phyloP scores from a whole-genome alignment of 2,329 filamentous ascomycete genomes.

The Dactylellina sp. region DNA sequence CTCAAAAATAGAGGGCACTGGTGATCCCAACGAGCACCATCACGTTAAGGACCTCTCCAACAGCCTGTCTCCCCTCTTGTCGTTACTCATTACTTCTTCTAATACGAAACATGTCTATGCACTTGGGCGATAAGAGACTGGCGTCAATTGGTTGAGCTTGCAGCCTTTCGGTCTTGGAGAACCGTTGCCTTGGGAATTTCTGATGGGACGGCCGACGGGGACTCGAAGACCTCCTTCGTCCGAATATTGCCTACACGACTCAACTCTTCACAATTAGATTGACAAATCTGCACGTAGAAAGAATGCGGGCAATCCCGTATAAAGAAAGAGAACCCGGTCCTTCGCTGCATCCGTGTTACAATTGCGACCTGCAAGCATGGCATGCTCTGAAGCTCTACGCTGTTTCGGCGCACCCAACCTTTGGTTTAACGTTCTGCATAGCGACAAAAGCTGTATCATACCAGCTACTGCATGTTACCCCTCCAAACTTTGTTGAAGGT shows the following conservation, averaged over 20 bases:
- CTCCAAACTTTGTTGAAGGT: slow-evolving; percentile 34
- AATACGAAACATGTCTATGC: slow-evolving; percentile 45
- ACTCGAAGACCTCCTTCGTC: slow-evolving; percentile 35
- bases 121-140: slow-evolving; percentile 45
- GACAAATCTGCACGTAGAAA: slow-evolving; percentile 7
- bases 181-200: slow-evolving; percentile 32
- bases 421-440: slow-evolving; percentile 23
- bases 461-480: slow-evolving; percentile 37
- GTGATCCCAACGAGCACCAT: not conserved
- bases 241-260: slow-evolving; percentile 37
- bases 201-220: slow-evolving; percentile 10
- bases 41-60: not conserved
- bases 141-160: slow-evolving; percentile 40
- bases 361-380: slow-evolving; percentile 40
- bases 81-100: slow-evolving; percentile 53
- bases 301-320: slow-evolving; percentile 34
- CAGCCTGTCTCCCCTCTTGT: slow-evolving; percentile 15
- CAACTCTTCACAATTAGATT: too few species aligned
- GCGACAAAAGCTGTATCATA: slow-evolving; percentile 21
- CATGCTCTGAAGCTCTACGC: slow-evolving; percentile 15
- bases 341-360: slow-evolving; percentile 27
- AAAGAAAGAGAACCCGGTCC: slow-evolving; percentile 23
- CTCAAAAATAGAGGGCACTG: too few species aligned
- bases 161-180: slow-evolving; percentile 31
- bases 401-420: slow-evolving; percentile 28